These are phyloP conservation scores for Aphanomyces stellatus DNA, from an alignment of 352 stramenopile genomes.

Conservation along the genomic window DNA sequence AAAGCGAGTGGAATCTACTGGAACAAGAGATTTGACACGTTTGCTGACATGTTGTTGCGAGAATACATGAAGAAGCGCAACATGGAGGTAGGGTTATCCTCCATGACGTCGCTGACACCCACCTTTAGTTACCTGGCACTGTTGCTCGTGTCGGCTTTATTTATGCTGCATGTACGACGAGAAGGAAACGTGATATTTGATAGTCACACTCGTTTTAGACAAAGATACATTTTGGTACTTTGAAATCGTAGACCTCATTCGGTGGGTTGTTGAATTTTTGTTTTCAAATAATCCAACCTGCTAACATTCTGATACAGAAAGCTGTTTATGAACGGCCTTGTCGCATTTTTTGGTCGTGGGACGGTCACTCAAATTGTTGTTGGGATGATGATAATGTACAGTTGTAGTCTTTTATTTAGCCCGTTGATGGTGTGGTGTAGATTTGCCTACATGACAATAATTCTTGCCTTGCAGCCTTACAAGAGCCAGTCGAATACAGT, in stretches of 20 bases:
- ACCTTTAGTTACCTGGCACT: slow-evolving; percentile 64
- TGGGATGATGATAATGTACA: slow-evolving; percentile 58
- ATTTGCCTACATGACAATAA: slow-evolving; percentile 62
- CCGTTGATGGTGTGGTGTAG: slow-evolving; percentile 19
- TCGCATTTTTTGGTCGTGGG: slow-evolving; percentile 50
- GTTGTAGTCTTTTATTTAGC: slow-evolving; percentile 10
- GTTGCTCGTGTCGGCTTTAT: slow-evolving; percentile 73
- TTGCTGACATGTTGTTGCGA: slow-evolving; percentile 43
- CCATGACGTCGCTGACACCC: too few relatives aligned
- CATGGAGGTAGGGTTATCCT: slow-evolving; percentile 11
- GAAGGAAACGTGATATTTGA: too few relatives aligned
- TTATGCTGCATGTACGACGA: slow-evolving; percentile 65
- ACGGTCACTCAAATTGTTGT: slow-evolving; percentile 61
- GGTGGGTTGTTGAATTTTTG: slow-evolving; percentile 4
- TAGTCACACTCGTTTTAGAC: slow-evolving; percentile 28
- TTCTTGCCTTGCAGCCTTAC: slow-evolving; percentile 65
- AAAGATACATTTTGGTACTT: slow-evolving; percentile 62
- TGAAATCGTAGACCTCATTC: slow-evolving; percentile 61
- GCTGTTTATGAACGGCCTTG: slow-evolving; percentile 57
- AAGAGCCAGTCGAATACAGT: slow-evolving; percentile 51
- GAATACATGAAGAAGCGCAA: slow-evolving; percentile 39
- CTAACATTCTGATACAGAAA: slow-evolving; percentile 23
- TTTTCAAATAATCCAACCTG: not conserved
- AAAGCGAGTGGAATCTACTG: not conserved
- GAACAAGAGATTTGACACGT: slow-evolving; percentile 30